A percentile compares a stretch with the other conserved stretches of the same genome.
Conservation (phyloP, 148 eudicot genomes). For the Mesembryanthemum crystallinum region DNA sequence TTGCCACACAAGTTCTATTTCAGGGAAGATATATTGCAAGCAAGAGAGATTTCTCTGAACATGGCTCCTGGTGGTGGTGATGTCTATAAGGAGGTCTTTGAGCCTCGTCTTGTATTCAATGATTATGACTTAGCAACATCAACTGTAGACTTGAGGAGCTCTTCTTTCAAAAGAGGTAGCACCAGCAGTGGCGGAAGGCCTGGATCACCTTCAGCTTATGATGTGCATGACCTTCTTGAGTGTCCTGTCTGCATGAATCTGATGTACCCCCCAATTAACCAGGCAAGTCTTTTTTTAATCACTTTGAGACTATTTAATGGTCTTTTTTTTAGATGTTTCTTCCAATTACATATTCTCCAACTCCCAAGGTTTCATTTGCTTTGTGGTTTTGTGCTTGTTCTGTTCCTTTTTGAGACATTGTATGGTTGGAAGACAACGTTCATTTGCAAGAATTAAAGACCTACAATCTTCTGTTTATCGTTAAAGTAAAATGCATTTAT, state of each 20-base stretch:
- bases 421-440: too few species aligned
- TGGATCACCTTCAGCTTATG: conserved; percentile 31
- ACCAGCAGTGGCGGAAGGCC: conserved; percentile 29
- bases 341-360: neutral
- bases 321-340: neutral
- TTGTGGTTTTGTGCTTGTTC: too few species aligned
- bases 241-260: conserved; percentile 59
- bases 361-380: neutral
- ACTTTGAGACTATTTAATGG: neutral
- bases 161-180: conserved; percentile 31
- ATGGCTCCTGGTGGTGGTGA: conserved; percentile 55
- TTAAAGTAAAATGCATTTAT: too few species aligned
- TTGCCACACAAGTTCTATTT: neutral
- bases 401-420: too few species aligned
- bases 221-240: conserved; percentile 59
- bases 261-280: conserved; percentile 68
- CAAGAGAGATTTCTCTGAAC: neutral
- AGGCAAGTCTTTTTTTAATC: conserved; percentile 34
- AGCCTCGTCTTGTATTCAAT: conserved; percentile 31
- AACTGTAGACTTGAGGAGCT: conserved; percentile 30
- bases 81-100: conserved; percentile 30
- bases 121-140: conserved; percentile 40
- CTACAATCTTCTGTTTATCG: too few species aligned
- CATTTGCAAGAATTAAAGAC: too few species aligned
- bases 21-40: neutral